Evolutionary conservation across 192 early-diverging fungal species (phyloP).

Genomic region (Helicostylum pulchrum): DNA sequence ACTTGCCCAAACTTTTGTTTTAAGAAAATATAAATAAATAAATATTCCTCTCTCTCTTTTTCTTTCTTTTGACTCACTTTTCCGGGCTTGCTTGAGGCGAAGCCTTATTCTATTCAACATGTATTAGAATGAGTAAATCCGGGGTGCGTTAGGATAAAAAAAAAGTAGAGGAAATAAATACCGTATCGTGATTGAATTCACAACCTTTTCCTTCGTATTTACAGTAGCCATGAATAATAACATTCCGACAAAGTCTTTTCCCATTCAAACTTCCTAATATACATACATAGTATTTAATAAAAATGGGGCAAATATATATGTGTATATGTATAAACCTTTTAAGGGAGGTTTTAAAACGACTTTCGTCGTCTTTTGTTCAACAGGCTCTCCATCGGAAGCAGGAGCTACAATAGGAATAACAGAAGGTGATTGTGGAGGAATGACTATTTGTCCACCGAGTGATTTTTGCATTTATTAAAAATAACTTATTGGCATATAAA

Average conservation of each 20-base stretch:
- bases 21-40: neutral
- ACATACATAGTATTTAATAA: neutral
- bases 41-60: neutral
- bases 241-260: slow-evolving; percentile 65
- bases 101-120: slow-evolving; percentile 15
- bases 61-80: slow-evolving; percentile 15
- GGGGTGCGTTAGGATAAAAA: neutral
- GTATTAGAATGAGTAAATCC: neutral
- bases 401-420: slow-evolving; percentile 23
- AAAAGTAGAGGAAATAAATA: slow-evolving; percentile 24
- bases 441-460: slow-evolving; percentile 20
- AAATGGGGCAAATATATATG: neutral
- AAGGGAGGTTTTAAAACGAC: slow-evolving; percentile 10
- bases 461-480: slow-evolving; percentile 10
- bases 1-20: slow-evolving; percentile 6
- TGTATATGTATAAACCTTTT: slow-evolving; percentile 1
- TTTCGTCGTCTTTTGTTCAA: neutral
- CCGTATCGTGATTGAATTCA: slow-evolving; percentile 76
- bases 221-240: slow-evolving; percentile 82
- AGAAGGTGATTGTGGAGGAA: slow-evolving; percentile 15
- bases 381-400: neutral
- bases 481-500: neutral
- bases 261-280: slow-evolving; percentile 2
- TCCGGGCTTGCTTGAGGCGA: slow-evolving; percentile 19
- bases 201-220: slow-evolving; percentile 81